A percentile compares a stretch with the other conserved stretches of the same genome.
phyloP scores from a whole-genome alignment of 805 yeast species.

The Candida coleopterorum region DNA sequence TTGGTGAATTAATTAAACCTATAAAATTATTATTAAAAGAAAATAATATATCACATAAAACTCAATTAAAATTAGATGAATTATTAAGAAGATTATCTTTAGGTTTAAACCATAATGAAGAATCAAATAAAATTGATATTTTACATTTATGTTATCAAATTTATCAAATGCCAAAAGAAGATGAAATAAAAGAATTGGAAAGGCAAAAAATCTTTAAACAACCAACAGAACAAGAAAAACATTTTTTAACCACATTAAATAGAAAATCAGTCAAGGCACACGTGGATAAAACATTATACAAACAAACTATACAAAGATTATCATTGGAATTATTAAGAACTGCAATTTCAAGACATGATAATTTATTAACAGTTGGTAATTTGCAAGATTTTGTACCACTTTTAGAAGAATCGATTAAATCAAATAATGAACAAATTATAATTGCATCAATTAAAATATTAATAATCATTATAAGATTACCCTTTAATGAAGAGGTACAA shows the following conservation, averaged over 20 bases:
- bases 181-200: too few species aligned
- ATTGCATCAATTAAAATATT: slow-evolving; percentile 63
- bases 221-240: slow-evolving; percentile 39
- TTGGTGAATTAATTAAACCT: slow-evolving; percentile 61
- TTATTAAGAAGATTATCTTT: slow-evolving; percentile 67
- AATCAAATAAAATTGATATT: slow-evolving; percentile 51
- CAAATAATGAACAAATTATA: slow-evolving; percentile 76
- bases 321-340: slow-evolving; percentile 71
- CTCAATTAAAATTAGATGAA: slow-evolving; percentile 74
- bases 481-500: slow-evolving; percentile 52
- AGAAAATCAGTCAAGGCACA: slow-evolving; percentile 53
- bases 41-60: slow-evolving; percentile 53
- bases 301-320: slow-evolving; percentile 65
- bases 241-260: slow-evolving; percentile 70
- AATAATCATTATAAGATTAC: slow-evolving; percentile 54
- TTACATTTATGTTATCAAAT: slow-evolving; percentile 72
- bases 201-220: slow-evolving; percentile 10
- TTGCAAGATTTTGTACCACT: slow-evolving; percentile 73
- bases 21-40: slow-evolving; percentile 58
- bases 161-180: slow-evolving; percentile 8
- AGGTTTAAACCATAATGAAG: slow-evolving; percentile 74
- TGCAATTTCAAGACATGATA: slow-evolving; percentile 60
- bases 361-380: slow-evolving; percentile 54
- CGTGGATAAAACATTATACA: slow-evolving; percentile 51
- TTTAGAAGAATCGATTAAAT: slow-evolving; percentile 52